Evolutionary conservation across 257 asterid species (phyloP).

Genomic region (Solanum appendiculatum): DNA sequence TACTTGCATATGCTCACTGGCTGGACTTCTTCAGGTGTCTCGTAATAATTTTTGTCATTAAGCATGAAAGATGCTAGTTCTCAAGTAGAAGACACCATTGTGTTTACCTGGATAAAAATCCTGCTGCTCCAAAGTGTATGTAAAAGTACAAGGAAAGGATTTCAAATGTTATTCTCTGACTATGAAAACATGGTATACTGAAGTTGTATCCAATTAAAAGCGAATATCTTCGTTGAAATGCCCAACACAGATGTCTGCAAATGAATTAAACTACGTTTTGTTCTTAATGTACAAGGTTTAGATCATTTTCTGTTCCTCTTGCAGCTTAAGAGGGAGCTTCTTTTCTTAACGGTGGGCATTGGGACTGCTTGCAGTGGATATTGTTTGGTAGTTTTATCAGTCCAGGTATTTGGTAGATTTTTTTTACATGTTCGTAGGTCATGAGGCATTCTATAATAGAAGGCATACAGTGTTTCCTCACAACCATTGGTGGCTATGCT

Average conservation of each 20-base stretch:
- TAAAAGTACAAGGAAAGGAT: not conserved
- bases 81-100: not conserved
- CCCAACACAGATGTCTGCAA: not conserved
- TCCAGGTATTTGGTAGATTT: conserved; percentile 41
- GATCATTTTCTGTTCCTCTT: conserved; percentile 1
- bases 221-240: not conserved
- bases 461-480: not conserved
- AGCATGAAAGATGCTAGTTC: not conserved
- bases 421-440: not conserved
- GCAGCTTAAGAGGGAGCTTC: conserved; percentile 92
- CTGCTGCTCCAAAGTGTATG: not conserved
- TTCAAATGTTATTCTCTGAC: not conserved
- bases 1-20: not conserved
- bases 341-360: conserved; percentile 63
- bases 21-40: not conserved
- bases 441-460: not conserved
- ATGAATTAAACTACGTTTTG: not conserved
- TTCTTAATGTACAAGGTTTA: not conserved
- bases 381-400: conserved; percentile 68
- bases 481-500: not conserved
- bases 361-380: conserved; percentile 94
- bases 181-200: not conserved
- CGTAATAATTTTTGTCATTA: not conserved
- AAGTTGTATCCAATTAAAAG: not conserved
- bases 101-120: not conserved